A percentile compares a stretch with the other conserved stretches of the same genome.
phyloP scores from a whole-genome alignment of 257 asterid species.

The Scutellaria barbata region DNA sequence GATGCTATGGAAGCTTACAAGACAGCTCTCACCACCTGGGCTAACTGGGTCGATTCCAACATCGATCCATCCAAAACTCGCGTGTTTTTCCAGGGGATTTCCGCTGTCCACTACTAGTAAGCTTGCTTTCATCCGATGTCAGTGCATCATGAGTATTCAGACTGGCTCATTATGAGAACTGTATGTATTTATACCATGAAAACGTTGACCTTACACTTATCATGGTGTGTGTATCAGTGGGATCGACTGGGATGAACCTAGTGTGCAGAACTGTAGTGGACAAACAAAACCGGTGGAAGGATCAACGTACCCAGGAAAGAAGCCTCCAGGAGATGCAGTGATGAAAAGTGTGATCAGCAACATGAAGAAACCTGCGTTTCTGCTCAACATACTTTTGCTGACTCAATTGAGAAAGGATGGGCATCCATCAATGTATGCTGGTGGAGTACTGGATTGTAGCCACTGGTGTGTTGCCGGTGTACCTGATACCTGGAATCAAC shows the following conservation, averaged over 20 bases:
- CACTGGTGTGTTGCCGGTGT: constrained; percentile 97
- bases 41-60: constrained; percentile 70
- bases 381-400: constrained; percentile 61
- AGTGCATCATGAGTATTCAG: neutral
- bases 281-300: constrained; percentile 57
- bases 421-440: constrained; percentile 59
- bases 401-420: constrained; percentile 81
- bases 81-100: constrained; percentile 78
- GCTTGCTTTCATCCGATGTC: neutral
- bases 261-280: constrained; percentile 51
- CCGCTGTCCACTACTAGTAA: constrained; percentile 66
- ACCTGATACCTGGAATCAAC: constrained; percentile 87
- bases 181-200: too few species aligned
- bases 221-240: constrained; percentile 47
- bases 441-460: constrained; percentile 58
- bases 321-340: constrained; percentile 42
- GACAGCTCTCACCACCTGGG: constrained; percentile 77
- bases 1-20: constrained; percentile 63
- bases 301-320: constrained; percentile 49
- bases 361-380: constrained; percentile 55
- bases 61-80: constrained; percentile 49
- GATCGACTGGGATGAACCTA: constrained; percentile 59
- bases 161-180: neutral
- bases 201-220: neutral
- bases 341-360: constrained; percentile 49